Evolutionary conservation across 495 filamentous ascomycete species (phyloP).

Genomic region (Penicillium diatomitis): DNA sequence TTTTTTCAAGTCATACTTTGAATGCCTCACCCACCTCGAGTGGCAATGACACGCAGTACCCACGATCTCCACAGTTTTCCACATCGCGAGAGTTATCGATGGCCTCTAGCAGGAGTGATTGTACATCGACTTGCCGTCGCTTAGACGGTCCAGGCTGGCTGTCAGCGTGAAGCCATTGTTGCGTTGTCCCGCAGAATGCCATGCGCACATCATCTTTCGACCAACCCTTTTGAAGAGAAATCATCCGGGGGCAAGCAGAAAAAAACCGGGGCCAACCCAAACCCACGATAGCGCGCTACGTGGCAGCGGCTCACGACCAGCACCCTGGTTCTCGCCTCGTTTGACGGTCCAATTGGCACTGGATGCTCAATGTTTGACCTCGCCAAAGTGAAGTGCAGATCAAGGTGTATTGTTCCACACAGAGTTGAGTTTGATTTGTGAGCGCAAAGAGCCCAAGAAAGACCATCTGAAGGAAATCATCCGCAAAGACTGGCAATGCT

Average conservation of each 20-base stretch:
- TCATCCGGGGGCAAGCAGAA: too few relatives aligned
- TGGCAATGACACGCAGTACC: too few relatives aligned
- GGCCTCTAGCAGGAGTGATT: too few relatives aligned
- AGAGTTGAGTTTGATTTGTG: background rate
- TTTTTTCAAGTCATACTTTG: too few relatives aligned
- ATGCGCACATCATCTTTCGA: background rate
- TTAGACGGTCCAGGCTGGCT: too few relatives aligned
- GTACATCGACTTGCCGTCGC: too few relatives aligned
- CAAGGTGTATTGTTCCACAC: too few relatives aligned
- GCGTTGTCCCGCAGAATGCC: constrained; percentile 8
- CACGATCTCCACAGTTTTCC: too few relatives aligned
- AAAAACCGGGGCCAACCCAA: background rate
- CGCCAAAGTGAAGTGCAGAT: background rate
- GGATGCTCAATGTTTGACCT: background rate
- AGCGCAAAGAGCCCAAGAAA: background rate
- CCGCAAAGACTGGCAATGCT: too few relatives aligned
- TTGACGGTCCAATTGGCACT: constrained; percentile 2
- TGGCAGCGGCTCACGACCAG: constrained; percentile 14
- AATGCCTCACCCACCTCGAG: too few relatives aligned
- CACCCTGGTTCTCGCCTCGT: background rate
- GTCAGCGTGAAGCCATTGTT: constrained; percentile 1
- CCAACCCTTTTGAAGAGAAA: background rate
- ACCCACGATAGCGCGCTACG: constrained; percentile 10
- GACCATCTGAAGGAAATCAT: too few relatives aligned
- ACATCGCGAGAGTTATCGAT: too few relatives aligned